Base-by-base conservation (phyloP, 2,329 filamentous ascomycete genomes). In the Orbilia blumenaviensis region DNA sequence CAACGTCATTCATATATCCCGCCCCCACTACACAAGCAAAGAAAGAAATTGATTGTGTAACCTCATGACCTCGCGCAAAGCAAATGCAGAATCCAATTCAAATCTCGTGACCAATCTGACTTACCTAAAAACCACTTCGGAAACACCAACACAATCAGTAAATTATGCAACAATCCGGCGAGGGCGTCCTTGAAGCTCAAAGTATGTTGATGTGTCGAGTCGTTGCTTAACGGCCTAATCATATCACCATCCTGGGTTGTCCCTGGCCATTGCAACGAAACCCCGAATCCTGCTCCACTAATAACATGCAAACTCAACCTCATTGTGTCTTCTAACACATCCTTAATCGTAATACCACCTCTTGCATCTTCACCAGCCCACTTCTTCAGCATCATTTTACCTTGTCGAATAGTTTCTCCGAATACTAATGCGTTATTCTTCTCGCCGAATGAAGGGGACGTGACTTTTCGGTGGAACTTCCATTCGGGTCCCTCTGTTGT, bases 261-360 rank as follows among this genome's bases (percentile, higher is more conserved):
- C 27, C 90, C 89, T 0, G 91, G 88, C 88, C 88, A 90, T 12
- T 87, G 80, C 77, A 89, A 81, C 18, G 83, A 83, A 66, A 89
- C 82, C 1, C 73, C 58, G 34, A 78, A 78, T 12, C 77, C 77
- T 2, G 77, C 77, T 7, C 46, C 62, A 34, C 72, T 66, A 50
- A 78, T 78, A 84, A 78, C 66, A 18, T 78, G 77, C n/a, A 78
- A 34, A 41, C 63, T 74, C 38, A 78, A 34, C 25, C 77, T 58
- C 71, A 77, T 78, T 3, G 72, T 76, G 54, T 76, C 72, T 41
- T 46, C 58, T 8, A 76, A 23, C n/a, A 66, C 58, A 36, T 69
- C 62, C 2, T 27, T 41, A 5, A 76, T 56, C 4, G 66, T 56
- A 23, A 52, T 36, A 16, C 32, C 36, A n/a, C 64, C 72, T 7